Base-by-base conservation (phyloP, 352 stramenopile species). In the Pythium scleroteichum region DNA sequence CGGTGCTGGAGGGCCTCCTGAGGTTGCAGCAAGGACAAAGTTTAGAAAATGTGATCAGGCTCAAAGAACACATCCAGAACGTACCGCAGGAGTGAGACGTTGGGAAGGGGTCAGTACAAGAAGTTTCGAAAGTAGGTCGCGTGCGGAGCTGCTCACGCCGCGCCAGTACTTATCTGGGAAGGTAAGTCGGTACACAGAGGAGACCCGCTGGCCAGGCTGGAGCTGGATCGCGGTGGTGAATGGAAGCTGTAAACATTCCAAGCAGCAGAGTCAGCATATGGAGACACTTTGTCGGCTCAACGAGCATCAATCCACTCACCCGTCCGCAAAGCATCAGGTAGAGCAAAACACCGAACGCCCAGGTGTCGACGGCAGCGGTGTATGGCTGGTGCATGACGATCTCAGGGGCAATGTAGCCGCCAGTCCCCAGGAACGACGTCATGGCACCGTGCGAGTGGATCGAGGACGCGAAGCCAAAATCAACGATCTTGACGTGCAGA, bases 381-480 rank as follows among this genome's bases (percentile, higher is more conserved):
- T 99, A 99, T 22, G 96, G 82, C 62, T 97, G 81, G 10, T 97
- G 88, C 54, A 98, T 85, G 39, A 99, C 75, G 82, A 99, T 98
- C 76, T 99, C 97, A 0, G 97, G 97, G 1, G 97, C 96, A 6
- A 99, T 72, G 71, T 99, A 99, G 16, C 97, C 97, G 2, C 80
- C 75, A 0, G 86, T 95, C 33, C 86, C 86, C 9, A 95, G 53
- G 69, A 95, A 94, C 38, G 78, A 85, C 0, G 76, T 87, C 51
- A 81, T 88, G 19, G 77, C 82, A 27, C 62, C 82, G 6, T 72
- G 58, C 14, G 86, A 71, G 9, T 76, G 67, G 23, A 96, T 66
- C 41, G 97, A 77, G 71, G 99, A 99, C 33, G 90, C 90, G 41
- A 99, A 89, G 7, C 97, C 97, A 87, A 99, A 99, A 77, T 99